Base-by-base conservation (phyloP, 2,329 filamentous ascomycete genomes). In the Neopestalotiopsis sp. region DNA sequence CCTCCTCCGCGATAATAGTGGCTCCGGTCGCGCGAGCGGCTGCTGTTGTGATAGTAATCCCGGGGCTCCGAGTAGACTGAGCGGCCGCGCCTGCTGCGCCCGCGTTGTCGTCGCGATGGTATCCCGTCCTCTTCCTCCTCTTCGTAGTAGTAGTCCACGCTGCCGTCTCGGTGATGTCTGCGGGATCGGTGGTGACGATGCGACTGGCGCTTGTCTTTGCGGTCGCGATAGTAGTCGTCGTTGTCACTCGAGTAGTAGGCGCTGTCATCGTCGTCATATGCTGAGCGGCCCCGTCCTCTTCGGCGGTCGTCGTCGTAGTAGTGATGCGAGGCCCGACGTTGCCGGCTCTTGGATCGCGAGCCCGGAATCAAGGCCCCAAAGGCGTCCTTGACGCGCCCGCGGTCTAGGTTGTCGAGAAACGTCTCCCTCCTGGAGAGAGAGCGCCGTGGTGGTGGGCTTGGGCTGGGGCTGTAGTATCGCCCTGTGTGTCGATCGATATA, bases 401-500 rank as follows among this genome's bases (percentile, higher is more conserved):
- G 62, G 7, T 65, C 42, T 4, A 65, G 30, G 13, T 45, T 30
- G 12, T 65, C 62, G 20, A 65, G 62, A 14, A 65, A 65, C 7
- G 30, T 53, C 40, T 65, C 62, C n/a, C 32, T 24, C 42, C 30
- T 49, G 20, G 62, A 65, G n/a, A 24, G 12, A 12, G 30, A 24
- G 58, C 30, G 61, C 10, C 34, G 61, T n/a, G 40, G 62, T 13
- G 62, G 38, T 20, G 38, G 62, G 42, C 40, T 49, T 20, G 38
- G 62, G 42, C 40, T 49, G 14, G 62, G 62, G 24, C 42, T 65
- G 28, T 65, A 40, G 62, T 56, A 65, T 17, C 62, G 62, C 24
- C 42, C 42, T 13, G 62, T 30, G 20, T n/a, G 38, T 24, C 42
- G 62, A 34, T 65, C 62, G n/a, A 53, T 20, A 42, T 38, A 38